These are phyloP conservation scores for Penicillium egyptiacum DNA, from an alignment of 495 filamentous ascomycete genomes.

Conservation along the genomic window DNA sequence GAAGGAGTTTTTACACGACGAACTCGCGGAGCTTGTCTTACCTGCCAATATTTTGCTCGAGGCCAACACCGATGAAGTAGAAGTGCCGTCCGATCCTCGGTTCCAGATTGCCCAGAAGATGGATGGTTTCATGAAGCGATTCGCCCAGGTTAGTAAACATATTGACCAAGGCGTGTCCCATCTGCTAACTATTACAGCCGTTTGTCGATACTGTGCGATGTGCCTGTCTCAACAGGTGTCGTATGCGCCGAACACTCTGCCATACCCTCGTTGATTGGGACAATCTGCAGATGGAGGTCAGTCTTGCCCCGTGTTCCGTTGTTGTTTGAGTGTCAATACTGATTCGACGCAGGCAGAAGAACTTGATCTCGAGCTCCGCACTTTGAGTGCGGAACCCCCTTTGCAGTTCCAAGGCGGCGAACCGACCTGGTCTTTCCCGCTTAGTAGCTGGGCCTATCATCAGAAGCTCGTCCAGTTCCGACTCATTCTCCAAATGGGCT, in stretches of 20 bases:
- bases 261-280: slow-evolving; percentile 85
- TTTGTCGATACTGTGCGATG: slow-evolving; percentile 81
- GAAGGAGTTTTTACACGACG: slow-evolving; percentile 73
- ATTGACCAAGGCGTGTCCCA: background rate
- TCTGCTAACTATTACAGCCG: slow-evolving; percentile 48
- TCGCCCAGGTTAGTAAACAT: slow-evolving; percentile 52
- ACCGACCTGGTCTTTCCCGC: slow-evolving; percentile 62
- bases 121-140: slow-evolving; percentile 74
- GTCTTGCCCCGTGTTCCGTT: background rate
- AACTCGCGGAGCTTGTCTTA: slow-evolving; percentile 72
- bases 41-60: slow-evolving; percentile 71
- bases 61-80: slow-evolving; percentile 68
- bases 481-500: slow-evolving; percentile 88
- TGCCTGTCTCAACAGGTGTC: slow-evolving; percentile 85
- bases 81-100: slow-evolving; percentile 72
- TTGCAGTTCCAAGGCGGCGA: slow-evolving; percentile 44
- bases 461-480: slow-evolving; percentile 87
- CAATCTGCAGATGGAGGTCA: slow-evolving; percentile 72
- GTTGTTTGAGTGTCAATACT: background rate
- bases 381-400: slow-evolving; percentile 61
- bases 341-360: slow-evolving; percentile 57
- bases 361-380: slow-evolving; percentile 69
- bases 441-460: slow-evolving; percentile 85
- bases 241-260: slow-evolving; percentile 77
- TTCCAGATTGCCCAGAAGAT: slow-evolving; percentile 74